Evolutionary conservation across 2,329 filamentous ascomycete species (phyloP), one percentile per base, ranked within the genome.

Genomic region (Colletotrichum sidae): DNA sequence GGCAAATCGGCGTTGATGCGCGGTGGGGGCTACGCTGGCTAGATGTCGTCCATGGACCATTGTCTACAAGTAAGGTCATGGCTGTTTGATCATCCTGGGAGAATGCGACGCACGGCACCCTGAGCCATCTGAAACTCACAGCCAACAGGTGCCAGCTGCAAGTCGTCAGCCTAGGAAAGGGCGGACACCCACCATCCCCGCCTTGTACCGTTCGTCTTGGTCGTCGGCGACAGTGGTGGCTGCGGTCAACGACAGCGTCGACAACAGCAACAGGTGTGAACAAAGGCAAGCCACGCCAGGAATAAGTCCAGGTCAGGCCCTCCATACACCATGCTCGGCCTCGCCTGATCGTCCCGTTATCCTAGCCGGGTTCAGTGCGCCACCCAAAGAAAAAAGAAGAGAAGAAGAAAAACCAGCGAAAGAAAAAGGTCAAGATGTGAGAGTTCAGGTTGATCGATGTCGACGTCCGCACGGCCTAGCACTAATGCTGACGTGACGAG

Each of bases 261-360:
- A 33, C 44, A 17, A 10, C 35, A 33, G 44, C 39, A 11, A 34
- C 55, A 53, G 35, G 45, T 57, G 38, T 57, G 52, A 51, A 55
- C 58, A 42, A 42, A 59, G 55, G 59, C 59, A 67, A 65, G 55
- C 41, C 54, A 51, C 59, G 55, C 62, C 49, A 47, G 58, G 47
- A 41, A 52, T 53, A 56, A 42, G 63, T 63, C 47, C 37, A 53
- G 41, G 35, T 56, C 42, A 13, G 44, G 51, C 41, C 15, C 45
- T 15, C 47, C 52, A 50, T 46, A 41, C 49, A 53, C 51, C 52
- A 38, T 65, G 51, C 62, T 70, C 44, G 54, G 60, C 51, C 63
- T 49, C 70, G 68, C 67, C 69, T 72, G 70, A 73, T 73, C 71
- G 68, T 74, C 72, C 72, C 72, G 71, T 67, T 59, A 50, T 46